Conservation (phyloP, 495 filamentous ascomycete genomes). For the Talaromyces nanjingensis region DNA sequence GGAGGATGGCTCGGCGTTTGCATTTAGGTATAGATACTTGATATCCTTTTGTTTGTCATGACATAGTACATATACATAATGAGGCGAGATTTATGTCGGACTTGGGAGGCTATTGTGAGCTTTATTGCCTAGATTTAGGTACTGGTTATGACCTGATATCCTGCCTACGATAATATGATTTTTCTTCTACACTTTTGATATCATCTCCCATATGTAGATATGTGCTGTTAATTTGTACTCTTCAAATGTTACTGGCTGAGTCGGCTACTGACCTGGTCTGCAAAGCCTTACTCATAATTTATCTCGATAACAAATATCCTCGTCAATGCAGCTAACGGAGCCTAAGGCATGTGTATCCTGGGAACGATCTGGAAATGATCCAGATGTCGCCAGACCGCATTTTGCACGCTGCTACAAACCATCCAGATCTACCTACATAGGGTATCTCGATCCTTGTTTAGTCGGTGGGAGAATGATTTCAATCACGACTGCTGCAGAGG, state of each 20-base stretch:
- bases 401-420: background rate
- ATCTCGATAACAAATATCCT: too few relatives aligned
- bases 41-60: background rate
- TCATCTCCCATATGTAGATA: too few relatives aligned
- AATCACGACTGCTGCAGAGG: background rate
- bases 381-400: background rate
- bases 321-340: too few relatives aligned
- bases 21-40: constrained; percentile 1
- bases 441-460: background rate
- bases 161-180: background rate
- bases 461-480: background rate
- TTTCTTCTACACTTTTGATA: background rate
- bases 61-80: background rate
- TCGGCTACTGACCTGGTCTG: too few relatives aligned
- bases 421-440: background rate
- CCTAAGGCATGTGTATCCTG: background rate
- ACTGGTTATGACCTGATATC: constrained; percentile 1
- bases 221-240: too few relatives aligned
- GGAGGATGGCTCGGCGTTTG: background rate
- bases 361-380: background rate
- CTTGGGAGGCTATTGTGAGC: background rate
- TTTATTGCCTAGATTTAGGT: constrained; percentile 6
- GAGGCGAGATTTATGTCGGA: background rate
- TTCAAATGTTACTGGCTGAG: too few relatives aligned
- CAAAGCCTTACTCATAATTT: too few relatives aligned